Evolutionary conservation across 2,329 filamentous ascomycete genomes (phyloP).

Genomic region (Talaromyces sp.): DNA sequence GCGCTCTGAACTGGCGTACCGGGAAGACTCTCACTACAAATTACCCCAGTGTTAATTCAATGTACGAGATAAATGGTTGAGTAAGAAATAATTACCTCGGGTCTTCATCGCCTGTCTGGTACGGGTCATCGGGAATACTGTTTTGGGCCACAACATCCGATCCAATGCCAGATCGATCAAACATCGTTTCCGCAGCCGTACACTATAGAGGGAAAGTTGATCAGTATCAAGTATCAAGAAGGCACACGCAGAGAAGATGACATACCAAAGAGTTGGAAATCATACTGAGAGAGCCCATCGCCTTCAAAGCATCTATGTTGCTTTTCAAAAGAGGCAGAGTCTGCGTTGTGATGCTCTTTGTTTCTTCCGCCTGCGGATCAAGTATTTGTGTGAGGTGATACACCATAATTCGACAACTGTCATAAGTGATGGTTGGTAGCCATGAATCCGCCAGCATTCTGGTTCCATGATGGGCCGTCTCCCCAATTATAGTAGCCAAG

Average conservation of each 20-base stretch:
- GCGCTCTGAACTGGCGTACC: constrained; percentile 22
- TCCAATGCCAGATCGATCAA: constrained; percentile 24
- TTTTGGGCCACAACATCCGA: constrained; percentile 21
- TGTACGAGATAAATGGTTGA: too few relatives aligned
- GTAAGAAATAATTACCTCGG: constrained; percentile 9
- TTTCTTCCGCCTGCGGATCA: constrained; percentile 21
- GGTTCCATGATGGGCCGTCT: constrained; percentile 48
- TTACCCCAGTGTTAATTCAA: background rate
- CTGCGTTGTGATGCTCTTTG: constrained; percentile 29
- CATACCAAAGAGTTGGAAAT: constrained; percentile 26
- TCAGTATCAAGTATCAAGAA: background rate
- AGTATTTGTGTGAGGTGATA: constrained; percentile 53
- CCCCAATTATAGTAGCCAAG: constrained; percentile 28
- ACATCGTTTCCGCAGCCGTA: constrained; percentile 25
- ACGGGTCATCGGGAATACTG: constrained; percentile 25
- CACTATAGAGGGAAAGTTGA: background rate
- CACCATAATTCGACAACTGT: constrained; percentile 53
- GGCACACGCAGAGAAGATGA: background rate
- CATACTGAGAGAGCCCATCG: constrained; percentile 24
- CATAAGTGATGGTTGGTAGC: constrained; percentile 52
- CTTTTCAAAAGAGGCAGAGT: constrained; percentile 21
- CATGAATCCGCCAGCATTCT: constrained; percentile 49
- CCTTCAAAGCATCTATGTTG: constrained; percentile 23
- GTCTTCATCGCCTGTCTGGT: constrained; percentile 19
- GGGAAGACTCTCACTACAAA: constrained; percentile 12